A percentile compares a stretch with the other conserved stretches of the same genome.
Conservation (phyloP, 2,329 filamentous ascomycete species). For the Fusarium nanum region DNA sequence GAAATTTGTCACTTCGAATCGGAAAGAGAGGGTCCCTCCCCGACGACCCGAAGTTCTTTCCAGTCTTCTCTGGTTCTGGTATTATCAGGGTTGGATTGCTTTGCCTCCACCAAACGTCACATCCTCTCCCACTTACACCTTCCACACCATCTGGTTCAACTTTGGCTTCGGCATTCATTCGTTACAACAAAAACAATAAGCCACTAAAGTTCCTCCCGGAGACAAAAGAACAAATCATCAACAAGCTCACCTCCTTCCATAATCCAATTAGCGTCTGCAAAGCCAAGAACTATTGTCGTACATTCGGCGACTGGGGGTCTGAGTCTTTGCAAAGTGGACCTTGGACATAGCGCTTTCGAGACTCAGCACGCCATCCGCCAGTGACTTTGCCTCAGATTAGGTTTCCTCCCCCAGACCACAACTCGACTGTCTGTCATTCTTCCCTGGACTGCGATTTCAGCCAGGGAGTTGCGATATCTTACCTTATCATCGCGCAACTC, state of each 20-base stretch:
- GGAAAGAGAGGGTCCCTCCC: conserved; percentile 33
- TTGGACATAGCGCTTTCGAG: conserved; percentile 31
- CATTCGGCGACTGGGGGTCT: conserved; percentile 38
- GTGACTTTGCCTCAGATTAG: conserved; percentile 45
- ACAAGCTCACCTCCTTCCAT: conserved; percentile 20
- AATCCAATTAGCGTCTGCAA: conserved; percentile 31
- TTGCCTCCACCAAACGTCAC: conserved; percentile 39
- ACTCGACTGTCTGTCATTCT: conserved; percentile 29
- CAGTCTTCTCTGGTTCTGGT: conserved; percentile 9
- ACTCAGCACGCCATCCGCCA: conserved; percentile 47
- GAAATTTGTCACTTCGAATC: conserved; percentile 22
- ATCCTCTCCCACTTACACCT: conserved; percentile 20
- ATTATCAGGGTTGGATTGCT: not conserved
- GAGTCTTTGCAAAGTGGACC: conserved; percentile 37
- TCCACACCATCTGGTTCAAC: conserved; percentile 1
- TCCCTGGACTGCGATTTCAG: conserved; percentile 35
- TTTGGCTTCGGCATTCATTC: conserved; percentile 14
- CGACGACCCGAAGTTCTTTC: conserved; percentile 43
- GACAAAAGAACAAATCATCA: conserved; percentile 27
- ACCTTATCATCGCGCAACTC: conserved; percentile 47
- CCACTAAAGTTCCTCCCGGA: conserved; percentile 11
- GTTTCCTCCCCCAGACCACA: conserved; percentile 22
- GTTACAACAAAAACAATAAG: conserved; percentile 5
- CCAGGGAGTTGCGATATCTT: conserved; percentile 45
- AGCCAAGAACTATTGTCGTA: conserved; percentile 23